Base-by-base conservation (phyloP, 139 green algal species). In the Chlorella sorokiniana region DNA sequence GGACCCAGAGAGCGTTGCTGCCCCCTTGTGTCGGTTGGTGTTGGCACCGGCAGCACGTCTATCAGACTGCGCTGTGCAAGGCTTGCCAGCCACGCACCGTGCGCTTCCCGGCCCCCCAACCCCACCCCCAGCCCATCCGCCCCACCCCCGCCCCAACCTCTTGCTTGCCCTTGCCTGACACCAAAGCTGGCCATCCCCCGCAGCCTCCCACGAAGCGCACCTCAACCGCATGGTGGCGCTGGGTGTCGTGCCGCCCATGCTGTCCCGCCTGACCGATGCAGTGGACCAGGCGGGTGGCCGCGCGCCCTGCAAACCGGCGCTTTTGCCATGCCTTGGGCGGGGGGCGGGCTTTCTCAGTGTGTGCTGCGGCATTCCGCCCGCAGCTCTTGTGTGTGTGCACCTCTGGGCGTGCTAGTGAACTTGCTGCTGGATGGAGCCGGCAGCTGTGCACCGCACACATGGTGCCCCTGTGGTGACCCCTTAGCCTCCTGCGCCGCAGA, bases 171-270 rank as follows among this genome's bases (percentile, higher is more conserved):
- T 27, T 70, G 31, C 10, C 7, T 29, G 16, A 2, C n/a, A 10
- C 8, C 4, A 10, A 68, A 40, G 16, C 64, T 16, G 33, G 3
- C 4, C 31, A 18, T 38, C 52, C 40, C 4, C 45, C 64, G 79
- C 70, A 65, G 72, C 74, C 9, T 77, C 69, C 42, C 69, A 81
- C 65, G 65, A 83, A 29, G 23, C 81, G 0, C 63, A 85, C 76
- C 42, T 86, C 25, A 86, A 85, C 77, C 42, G 83, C 10, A 45
- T 84, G 48, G 82, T 86, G n/a, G 29, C 54, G 33, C 82, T 86
- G 61, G 76, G 82, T 1, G 68, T 69, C 11, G 20, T 86, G 16
- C 31, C 48, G 0, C 78, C 78, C 29, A 61, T 78, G 37, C 45
- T 77, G 51, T 14, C 48, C 7, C 65, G 78, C 51, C 42, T 83